Conservation (phyloP, 805 yeast species). For the Wickerhamiella alocasiicola region DNA sequence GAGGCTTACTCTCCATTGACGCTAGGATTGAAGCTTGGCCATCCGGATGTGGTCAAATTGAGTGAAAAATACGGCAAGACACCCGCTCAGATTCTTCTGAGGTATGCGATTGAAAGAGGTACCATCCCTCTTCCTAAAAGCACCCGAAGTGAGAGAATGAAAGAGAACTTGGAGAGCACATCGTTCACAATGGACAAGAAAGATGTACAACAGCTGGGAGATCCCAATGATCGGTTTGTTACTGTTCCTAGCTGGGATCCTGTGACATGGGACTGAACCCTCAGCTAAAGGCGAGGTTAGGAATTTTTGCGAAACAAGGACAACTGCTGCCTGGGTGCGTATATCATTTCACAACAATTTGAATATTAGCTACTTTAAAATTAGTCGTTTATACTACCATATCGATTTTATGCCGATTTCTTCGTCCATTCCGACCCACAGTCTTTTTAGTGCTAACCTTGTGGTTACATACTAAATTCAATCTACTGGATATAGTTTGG, state of each 20-base stretch:
- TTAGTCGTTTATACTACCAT: too few species aligned
- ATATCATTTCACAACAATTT: too few species aligned
- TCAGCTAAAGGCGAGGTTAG: too few species aligned
- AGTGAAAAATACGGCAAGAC: conserved; percentile 31
- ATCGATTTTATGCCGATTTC: too few species aligned
- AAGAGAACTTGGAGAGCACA: conserved; percentile 43
- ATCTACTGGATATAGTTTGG: too few species aligned
- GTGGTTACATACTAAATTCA: too few species aligned
- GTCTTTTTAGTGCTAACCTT: too few species aligned
- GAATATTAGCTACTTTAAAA: too few species aligned
- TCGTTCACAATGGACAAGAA: conserved; percentile 29
- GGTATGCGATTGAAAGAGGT: conserved; percentile 40
- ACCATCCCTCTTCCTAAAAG: conserved; percentile 66
- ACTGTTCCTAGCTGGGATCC: conserved; percentile 30
- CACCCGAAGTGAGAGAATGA: conserved; percentile 42
- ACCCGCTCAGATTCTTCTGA: conserved; percentile 37
- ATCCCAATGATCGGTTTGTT: conserved; percentile 23
- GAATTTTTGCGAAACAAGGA: too few species aligned
- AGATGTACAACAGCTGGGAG: conserved; percentile 25
- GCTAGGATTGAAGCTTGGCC: conserved; percentile 41
- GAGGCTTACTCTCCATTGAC: conserved; percentile 78
- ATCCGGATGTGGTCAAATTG: conserved; percentile 27
- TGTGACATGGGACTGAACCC: conserved; percentile 20
- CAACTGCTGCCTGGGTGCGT: too few species aligned
- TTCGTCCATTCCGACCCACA: too few species aligned